Percentiles rank a stretch among this genome's conserved stretches.
Evolutionary conservation across 2,329 filamentous ascomycete genomes (phyloP).

Genomic region (Aspergillus sp.): DNA sequence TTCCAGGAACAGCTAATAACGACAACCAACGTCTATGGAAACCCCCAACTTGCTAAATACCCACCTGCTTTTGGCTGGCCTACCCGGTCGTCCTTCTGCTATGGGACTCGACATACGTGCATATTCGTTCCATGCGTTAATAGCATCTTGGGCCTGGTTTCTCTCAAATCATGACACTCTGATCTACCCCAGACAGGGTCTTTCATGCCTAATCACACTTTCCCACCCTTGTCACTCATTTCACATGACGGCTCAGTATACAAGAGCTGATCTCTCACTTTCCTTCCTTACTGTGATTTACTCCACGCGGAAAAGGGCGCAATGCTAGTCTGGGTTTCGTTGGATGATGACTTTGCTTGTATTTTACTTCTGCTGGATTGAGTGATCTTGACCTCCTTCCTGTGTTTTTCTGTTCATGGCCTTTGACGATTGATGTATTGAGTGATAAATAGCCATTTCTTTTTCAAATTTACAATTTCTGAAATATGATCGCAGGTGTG

Average conservation of each 20-base stretch:
- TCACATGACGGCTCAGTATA: neutral
- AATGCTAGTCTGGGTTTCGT: neutral
- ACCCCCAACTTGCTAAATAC: neutral
- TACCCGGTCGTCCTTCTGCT: neutral
- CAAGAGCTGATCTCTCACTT: neutral
- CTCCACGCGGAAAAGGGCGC: neutral
- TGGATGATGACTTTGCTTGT: neutral
- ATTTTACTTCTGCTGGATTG: neutral
- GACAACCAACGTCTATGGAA: neutral
- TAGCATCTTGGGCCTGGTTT: too few species aligned
- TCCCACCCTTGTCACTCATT: neutral
- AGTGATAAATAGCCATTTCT: constrained; percentile 11
- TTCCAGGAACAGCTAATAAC: constrained; percentile 3
- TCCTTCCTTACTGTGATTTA: neutral
- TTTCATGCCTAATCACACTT: neutral
- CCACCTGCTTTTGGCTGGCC: neutral
- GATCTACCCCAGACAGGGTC: neutral
- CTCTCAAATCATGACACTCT: neutral
- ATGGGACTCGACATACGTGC: neutral
- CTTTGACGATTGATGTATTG: constrained; percentile 15
- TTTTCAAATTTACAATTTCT: neutral
- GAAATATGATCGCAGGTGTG: neutral
- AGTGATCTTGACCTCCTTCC: neutral
- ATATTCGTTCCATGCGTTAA: too few species aligned
- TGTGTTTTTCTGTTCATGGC: neutral